Percentiles rank a stretch among this genome's conserved stretches.
These are phyloP conservation scores for Pelagophyceae sp. DNA, from an alignment of 352 stramenopile species.

Conservation along the genomic window DNA sequence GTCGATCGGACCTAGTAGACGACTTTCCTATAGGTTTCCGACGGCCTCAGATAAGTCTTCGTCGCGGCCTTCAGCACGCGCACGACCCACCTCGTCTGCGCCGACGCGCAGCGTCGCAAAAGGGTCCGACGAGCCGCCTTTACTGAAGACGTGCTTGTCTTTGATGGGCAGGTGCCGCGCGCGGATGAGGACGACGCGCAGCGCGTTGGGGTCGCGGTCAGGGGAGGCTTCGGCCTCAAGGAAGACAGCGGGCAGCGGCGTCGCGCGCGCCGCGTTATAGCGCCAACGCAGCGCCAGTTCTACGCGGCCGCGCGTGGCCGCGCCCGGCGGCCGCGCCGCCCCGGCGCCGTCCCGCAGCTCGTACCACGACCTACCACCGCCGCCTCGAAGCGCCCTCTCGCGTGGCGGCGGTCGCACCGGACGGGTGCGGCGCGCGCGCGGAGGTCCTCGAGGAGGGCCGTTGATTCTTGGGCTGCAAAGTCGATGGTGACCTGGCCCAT, in stretches of 20 bases:
- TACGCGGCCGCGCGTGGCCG: background rate
- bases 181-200: background rate
- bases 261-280: background rate
- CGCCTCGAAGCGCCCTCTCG: too few relatives aligned
- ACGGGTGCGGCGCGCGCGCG: too few relatives aligned
- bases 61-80: background rate
- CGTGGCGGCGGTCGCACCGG: too few relatives aligned
- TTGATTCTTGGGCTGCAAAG: too few relatives aligned
- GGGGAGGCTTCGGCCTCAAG: background rate
- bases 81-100: background rate
- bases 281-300: background rate
- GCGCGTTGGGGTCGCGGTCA: background rate
- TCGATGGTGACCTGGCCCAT: background rate
- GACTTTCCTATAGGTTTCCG: too few relatives aligned
- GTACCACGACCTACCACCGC: too few relatives aligned
- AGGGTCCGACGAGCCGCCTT: constrained; percentile 18
- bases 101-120: constrained; percentile 13
- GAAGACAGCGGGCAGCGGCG: background rate
- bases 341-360: background rate
- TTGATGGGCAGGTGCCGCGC: constrained; percentile 8
- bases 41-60: too few relatives aligned
- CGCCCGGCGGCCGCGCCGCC: background rate
- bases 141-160: constrained; percentile 24
- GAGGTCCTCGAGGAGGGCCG: too few relatives aligned
- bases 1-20: background rate